Percentiles rank a stretch among this genome's conserved stretches.
These are phyloP conservation scores for Prunus dulcis DNA, from an alignment of 306 rosid species.

Conservation along the genomic window DNA sequence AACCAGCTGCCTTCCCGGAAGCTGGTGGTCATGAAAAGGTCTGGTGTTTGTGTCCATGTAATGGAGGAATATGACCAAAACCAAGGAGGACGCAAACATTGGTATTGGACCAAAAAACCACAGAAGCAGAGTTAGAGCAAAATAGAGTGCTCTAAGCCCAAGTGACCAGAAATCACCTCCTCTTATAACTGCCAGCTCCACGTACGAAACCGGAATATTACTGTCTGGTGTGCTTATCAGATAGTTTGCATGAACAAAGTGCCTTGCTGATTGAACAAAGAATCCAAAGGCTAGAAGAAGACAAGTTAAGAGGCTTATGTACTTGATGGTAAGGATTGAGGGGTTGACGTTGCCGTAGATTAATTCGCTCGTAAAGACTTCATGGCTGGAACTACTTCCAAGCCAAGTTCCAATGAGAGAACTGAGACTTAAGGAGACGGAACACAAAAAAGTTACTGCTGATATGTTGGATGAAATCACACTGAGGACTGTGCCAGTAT, in stretches of 20 bases:
- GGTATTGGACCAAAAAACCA: constrained; percentile 93
- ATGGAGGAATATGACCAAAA: constrained; percentile 46
- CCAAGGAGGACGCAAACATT: constrained; percentile 55
- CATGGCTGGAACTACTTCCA: constrained; percentile 33
- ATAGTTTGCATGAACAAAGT: constrained; percentile 77
- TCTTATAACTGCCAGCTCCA: constrained; percentile 59
- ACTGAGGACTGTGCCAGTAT: constrained; percentile 36
- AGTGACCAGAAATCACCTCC: constrained; percentile 79
- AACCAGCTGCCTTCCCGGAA: constrained; percentile 11
- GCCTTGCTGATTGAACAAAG: constrained; percentile 73
- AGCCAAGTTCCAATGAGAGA: constrained; percentile 81
- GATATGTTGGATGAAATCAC: constrained; percentile 63
- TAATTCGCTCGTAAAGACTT: constrained; percentile 38
- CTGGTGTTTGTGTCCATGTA: constrained; percentile 57
- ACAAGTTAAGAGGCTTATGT: constrained; percentile 52
- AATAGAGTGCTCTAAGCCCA: constrained; percentile 71
- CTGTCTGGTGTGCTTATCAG: constrained; percentile 58
- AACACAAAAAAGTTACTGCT: constrained; percentile 59
- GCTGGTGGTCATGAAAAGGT: constrained; percentile 34
- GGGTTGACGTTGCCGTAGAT: constrained; percentile 60
- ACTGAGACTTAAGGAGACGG: constrained; percentile 57
- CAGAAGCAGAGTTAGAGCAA: constrained; percentile 60
- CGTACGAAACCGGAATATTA: constrained; percentile 42
- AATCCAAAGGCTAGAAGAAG: constrained; percentile 68
- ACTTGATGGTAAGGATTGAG: constrained; percentile 49